These are phyloP conservation scores for Phialophora chinensis DNA, from an alignment of 2,329 filamentous ascomycete genomes.

Conservation along the genomic window DNA sequence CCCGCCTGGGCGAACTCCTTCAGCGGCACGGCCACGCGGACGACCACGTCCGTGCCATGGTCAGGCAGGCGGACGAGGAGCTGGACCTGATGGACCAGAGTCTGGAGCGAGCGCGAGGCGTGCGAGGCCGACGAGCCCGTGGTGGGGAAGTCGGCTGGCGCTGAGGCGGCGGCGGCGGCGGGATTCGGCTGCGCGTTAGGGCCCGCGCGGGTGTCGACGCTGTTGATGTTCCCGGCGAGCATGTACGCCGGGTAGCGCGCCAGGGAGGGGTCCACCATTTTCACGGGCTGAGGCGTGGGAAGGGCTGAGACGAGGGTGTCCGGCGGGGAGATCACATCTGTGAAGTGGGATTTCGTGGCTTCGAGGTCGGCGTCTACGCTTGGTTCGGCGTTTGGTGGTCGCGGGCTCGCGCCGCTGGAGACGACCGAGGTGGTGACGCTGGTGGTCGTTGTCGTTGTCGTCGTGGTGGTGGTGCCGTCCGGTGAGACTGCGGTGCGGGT, in stretches of 20 bases:
- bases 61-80: slow-evolving; percentile 77
- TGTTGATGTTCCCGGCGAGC: slow-evolving; percentile 34
- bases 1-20: slow-evolving; percentile 74
- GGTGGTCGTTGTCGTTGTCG: slow-evolving; percentile 35
- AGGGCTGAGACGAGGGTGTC: slow-evolving; percentile 30
- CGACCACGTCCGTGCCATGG: slow-evolving; percentile 78
- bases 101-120: slow-evolving; percentile 2
- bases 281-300: slow-evolving; percentile 13
- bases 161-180: neutral
- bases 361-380: slow-evolving; percentile 22
- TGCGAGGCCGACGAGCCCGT: neutral
- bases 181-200: too few relatives aligned
- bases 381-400: neutral
- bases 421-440: slow-evolving; percentile 5
- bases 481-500: slow-evolving; percentile 7
- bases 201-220: slow-evolving; percentile 12
- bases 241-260: slow-evolving; percentile 33
- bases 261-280: slow-evolving; percentile 28
- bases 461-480: slow-evolving; percentile 23
- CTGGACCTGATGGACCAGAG: slow-evolving; percentile 68
- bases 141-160: neutral
- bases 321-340: slow-evolving; percentile 52
- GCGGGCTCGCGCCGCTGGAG: neutral
- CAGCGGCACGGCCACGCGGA: slow-evolving; percentile 88
- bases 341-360: slow-evolving; percentile 53